A percentile compares a stretch with the other conserved stretches of the same genome.
These are phyloP conservation scores for Citropsis articulata DNA, from an alignment of 345 rosid genomes.

Conservation along the genomic window DNA sequence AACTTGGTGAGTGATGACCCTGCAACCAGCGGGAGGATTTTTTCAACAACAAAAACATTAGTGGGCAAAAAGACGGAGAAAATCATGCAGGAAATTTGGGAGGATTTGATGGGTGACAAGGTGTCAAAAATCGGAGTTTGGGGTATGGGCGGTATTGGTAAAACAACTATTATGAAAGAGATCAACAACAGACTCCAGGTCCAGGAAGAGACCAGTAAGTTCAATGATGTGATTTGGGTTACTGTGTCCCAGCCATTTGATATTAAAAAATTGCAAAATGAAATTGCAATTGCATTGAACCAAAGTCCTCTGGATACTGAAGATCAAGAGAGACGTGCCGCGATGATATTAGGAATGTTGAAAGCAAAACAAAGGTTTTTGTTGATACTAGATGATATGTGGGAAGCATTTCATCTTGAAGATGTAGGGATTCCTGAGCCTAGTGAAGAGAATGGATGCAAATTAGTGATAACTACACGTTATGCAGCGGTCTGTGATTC, in stretches of 20 bases:
- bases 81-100: too few relatives aligned
- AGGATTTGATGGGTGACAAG: too few relatives aligned
- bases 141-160: too few relatives aligned
- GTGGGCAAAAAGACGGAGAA: neutral
- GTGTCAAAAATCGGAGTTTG: too few relatives aligned
- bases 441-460: conserved; percentile 1
- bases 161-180: too few relatives aligned
- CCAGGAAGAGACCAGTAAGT: too few relatives aligned
- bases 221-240: too few relatives aligned
- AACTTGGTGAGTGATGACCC: neutral
- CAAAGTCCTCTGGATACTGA: too few relatives aligned
- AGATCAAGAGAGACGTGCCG: conserved; percentile 1
- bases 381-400: neutral
- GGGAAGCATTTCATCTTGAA: neutral
- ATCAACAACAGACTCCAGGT: too few relatives aligned
- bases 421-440: conserved; percentile 15
- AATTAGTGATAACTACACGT: neutral
- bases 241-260: neutral
- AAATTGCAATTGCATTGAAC: neutral
- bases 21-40: neutral
- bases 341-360: neutral
- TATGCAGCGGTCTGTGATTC: neutral
- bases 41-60: neutral
- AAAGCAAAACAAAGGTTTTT: neutral
- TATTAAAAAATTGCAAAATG: conserved; percentile 2